Conservation (phyloP, 345 rosid species). For the Salix caprea region DNA sequence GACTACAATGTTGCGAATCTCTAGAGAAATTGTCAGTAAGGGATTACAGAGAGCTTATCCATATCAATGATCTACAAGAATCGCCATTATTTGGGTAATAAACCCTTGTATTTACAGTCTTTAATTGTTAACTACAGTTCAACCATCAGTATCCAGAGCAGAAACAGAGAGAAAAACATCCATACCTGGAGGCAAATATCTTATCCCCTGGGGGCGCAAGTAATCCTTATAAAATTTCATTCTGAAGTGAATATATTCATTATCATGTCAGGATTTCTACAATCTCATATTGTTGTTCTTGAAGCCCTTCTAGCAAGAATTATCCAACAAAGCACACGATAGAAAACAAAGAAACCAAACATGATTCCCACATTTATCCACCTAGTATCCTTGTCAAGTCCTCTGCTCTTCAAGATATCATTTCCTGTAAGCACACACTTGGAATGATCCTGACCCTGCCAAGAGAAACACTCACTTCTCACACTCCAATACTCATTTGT, state of each 20-base stretch:
- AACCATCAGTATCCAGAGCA: no score
- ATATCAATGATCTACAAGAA: background rate
- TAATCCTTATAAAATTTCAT: no score
- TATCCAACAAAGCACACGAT: conserved; percentile 78
- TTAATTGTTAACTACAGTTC: no score
- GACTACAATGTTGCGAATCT: conserved; percentile 1
- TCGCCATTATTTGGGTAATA: no score
- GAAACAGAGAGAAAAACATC: no score
- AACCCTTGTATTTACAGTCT: no score
- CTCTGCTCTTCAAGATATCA: conserved; percentile 68
- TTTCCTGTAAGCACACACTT: conserved; percentile 59
- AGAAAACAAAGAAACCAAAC: conserved; percentile 75
- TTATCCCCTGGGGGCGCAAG: no score
- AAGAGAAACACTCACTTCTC: conserved; percentile 57
- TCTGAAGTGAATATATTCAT: no score
- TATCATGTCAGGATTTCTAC: background rate
- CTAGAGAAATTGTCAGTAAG: background rate
- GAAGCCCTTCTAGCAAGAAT: conserved; percentile 66
- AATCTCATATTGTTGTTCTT: conserved; percentile 42
- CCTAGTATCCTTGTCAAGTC: conserved; percentile 60
- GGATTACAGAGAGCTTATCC: background rate
- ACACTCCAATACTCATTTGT: conserved; percentile 80
- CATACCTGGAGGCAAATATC: no score
- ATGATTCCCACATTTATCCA: conserved; percentile 83
- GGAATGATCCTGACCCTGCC: conserved; percentile 20